Evolutionary conservation across 306 rosid genomes (phyloP).

Genomic region (Argentina anserina): DNA sequence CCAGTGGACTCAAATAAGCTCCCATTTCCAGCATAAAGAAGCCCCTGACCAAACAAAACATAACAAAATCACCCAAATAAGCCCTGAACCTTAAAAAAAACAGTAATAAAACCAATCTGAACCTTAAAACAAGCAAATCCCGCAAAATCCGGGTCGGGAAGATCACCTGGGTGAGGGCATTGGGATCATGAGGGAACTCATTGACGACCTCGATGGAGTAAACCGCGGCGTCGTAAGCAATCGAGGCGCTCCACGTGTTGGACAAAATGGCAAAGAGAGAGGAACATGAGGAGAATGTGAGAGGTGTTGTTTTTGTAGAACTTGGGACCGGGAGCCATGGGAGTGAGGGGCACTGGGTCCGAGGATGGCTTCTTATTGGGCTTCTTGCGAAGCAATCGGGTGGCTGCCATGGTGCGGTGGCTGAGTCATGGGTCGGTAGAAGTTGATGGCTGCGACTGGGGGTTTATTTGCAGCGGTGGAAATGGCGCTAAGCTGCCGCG

Average conservation of each 20-base stretch:
- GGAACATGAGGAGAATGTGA: conserved; percentile 27
- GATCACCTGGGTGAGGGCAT: conserved; percentile 83
- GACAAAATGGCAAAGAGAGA: conserved; percentile 48
- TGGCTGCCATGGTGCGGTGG: conserved; percentile 42
- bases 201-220: conserved; percentile 62
- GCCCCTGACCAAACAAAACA: conserved; percentile 61
- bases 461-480: not conserved
- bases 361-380: conserved; percentile 33
- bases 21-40: conserved; percentile 69
- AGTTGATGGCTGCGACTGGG: not conserved
- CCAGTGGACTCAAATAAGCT: conserved; percentile 89
- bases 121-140: no score
- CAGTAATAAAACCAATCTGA: not conserved
- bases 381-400: conserved; percentile 51
- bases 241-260: conserved; percentile 24
- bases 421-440: conserved; percentile 15
- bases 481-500: conserved; percentile 25
- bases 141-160: no score
- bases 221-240: not conserved
- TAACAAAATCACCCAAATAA: conserved; percentile 18
- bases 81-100: conserved; percentile 3
- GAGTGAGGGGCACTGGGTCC: conserved; percentile 14
- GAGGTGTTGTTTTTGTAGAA: conserved; percentile 11
- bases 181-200: conserved; percentile 79
- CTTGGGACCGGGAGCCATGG: conserved; percentile 42